These are phyloP conservation scores for Nicotiana attenuata DNA, from an alignment of 257 asterid species.

Conservation along the genomic window DNA sequence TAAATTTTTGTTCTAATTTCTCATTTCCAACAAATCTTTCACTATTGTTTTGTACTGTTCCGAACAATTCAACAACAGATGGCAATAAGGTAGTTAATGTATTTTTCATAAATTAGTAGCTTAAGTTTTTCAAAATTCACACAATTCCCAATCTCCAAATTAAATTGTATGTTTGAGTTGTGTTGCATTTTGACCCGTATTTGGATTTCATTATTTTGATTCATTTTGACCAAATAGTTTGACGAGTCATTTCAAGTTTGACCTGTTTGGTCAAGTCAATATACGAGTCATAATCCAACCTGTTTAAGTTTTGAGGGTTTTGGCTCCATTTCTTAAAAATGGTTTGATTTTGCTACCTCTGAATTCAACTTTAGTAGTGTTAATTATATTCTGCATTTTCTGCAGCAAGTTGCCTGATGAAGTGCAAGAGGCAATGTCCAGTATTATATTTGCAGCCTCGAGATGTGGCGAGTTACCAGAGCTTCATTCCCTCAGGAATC, in stretches of 20 bases:
- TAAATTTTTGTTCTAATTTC: neutral
- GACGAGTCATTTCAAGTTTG: neutral
- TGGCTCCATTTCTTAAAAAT: neutral
- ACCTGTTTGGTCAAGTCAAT: neutral
- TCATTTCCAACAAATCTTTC: neutral
- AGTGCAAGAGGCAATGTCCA: constrained; percentile 29
- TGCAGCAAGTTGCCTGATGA: constrained; percentile 24
- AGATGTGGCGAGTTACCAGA: constrained; percentile 38
- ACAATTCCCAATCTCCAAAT: neutral
- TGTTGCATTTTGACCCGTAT: neutral
- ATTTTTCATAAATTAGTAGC: no score
- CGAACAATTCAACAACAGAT: neutral
- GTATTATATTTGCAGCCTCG: constrained; percentile 38
- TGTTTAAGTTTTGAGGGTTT: no score
- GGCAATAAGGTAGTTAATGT: no score
- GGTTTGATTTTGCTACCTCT: neutral
- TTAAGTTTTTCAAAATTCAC: neutral
- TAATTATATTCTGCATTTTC: neutral
- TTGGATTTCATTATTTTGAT: neutral
- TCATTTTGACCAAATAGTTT: neutral
- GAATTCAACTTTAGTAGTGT: neutral
- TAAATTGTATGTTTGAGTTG: neutral
- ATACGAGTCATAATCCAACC: neutral
- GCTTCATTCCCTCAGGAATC: constrained; percentile 19
- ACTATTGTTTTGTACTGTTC: neutral